phyloP scores from a whole-genome alignment of 768 basidiomycete genomes.

The Daedaleopsis sinensis region DNA sequence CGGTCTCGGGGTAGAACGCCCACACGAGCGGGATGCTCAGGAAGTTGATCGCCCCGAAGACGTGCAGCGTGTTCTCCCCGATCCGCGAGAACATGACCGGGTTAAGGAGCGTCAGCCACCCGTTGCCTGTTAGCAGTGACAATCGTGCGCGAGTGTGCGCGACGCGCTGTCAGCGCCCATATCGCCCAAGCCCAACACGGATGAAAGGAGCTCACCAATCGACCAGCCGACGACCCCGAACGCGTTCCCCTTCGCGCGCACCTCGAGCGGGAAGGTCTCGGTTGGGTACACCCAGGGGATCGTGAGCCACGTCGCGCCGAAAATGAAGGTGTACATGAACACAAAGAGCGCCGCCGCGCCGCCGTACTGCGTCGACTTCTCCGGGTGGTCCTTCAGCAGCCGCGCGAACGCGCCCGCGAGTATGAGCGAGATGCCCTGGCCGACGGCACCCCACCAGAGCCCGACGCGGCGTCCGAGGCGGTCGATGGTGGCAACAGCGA shows the following conservation, averaged over 20 bases:
- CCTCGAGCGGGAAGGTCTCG: conserved; percentile 47
- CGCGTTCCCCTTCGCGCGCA: conserved; percentile 49
- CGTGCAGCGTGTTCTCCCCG: conserved; percentile 47
- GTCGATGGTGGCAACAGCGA: conserved; percentile 47
- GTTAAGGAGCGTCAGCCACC: conserved; percentile 47
- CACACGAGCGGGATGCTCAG: conserved; percentile 46
- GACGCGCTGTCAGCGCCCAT: neutral
- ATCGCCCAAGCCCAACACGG: neutral
- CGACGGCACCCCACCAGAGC: conserved; percentile 49
- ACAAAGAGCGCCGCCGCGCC: conserved; percentile 48
- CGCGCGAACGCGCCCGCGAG: conserved; percentile 46
- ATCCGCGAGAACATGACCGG: conserved; percentile 48
- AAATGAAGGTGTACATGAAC: conserved; percentile 45
- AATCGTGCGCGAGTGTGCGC: too few species aligned
- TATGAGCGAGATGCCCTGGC: conserved; percentile 41
- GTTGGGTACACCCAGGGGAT: conserved; percentile 42
- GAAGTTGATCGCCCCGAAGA: conserved; percentile 48
- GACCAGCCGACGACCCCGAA: conserved; percentile 51
- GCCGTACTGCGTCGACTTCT: conserved; percentile 42
- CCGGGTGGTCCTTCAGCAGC: conserved; percentile 44
- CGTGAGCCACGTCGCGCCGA: conserved; percentile 51
- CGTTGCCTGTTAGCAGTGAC: conserved; percentile 37
- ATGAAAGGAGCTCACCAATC: conserved; percentile 33
- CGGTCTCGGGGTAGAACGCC: conserved; percentile 49
- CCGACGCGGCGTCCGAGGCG: conserved; percentile 47